Conservation (phyloP, 1,139 yeast species). For the Yamadazyma conglobata region DNA sequence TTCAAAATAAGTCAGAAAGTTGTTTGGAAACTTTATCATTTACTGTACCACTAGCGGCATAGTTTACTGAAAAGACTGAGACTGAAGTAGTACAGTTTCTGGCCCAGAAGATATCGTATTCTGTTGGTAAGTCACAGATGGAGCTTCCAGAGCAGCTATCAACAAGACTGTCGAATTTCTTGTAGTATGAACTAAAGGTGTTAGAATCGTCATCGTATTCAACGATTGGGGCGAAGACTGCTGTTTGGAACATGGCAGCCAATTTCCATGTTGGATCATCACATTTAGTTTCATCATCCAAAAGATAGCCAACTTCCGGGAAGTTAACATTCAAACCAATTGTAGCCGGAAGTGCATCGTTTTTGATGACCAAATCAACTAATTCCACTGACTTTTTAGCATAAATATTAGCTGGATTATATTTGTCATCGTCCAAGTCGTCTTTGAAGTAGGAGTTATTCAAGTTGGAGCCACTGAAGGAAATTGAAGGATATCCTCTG, state of each 20-base stretch:
- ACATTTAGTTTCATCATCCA: conserved; percentile 28
- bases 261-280: conserved; percentile 34
- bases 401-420: conserved; percentile 39
- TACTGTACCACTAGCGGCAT: conserved; percentile 22
- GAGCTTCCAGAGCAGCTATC: conserved; percentile 26
- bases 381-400: conserved; percentile 36
- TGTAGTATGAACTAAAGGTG: conserved; percentile 8
- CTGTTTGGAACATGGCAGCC: conserved; percentile 39
- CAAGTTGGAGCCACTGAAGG: conserved; percentile 24
- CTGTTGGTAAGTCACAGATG: conserved; percentile 32
- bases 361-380: conserved; percentile 32
- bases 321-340: conserved; percentile 48
- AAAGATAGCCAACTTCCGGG: conserved; percentile 39
- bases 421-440: conserved; percentile 24
- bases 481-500: conserved; percentile 37
- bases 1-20: neutral
- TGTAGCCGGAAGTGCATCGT: conserved; percentile 38
- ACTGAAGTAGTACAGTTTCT: conserved; percentile 33
- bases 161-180: conserved; percentile 10
- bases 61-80: conserved; percentile 38
- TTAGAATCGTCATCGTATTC: conserved; percentile 20
- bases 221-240: conserved; percentile 27
- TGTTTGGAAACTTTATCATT: conserved; percentile 1
- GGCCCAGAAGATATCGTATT: conserved; percentile 23
- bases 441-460: conserved; percentile 45